Evolutionary conservation across 352 stramenopile genomes (phyloP), one percentile per base, ranked within the genome.

Genomic region (Blastocystis sp.): DNA sequence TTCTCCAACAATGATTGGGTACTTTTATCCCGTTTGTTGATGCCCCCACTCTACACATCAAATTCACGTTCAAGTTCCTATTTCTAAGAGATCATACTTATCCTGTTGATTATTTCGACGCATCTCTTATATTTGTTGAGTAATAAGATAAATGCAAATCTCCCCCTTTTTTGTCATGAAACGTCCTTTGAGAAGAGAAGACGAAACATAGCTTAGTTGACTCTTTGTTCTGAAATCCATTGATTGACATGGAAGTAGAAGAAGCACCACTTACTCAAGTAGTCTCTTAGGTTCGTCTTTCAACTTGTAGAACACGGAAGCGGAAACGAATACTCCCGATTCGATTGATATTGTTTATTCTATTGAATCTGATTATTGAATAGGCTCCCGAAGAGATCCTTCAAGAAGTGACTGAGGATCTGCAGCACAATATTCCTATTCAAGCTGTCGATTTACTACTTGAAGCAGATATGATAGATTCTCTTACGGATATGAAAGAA

Each of bases 361-460:
- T 3, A 21, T 46, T 19, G 21, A 16, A 52, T 66, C 14, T 4
- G 5, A 66, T 49, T 43, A 58, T 42, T 39, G 11, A 42, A 52
- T 83, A 83, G 71, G 71, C 57, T 67, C 29, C 51, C 11, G 51
- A 65, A 12, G 71, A 66, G 51, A 66, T 83, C 6, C 4, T 83
- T 11, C 32, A 66, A 21, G 71, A 83, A 66, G 71, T 83, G 21
- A 83, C 46, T 39, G 71, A 83, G 16, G 27, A 83, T 56, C 51
- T 83, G 71, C 71, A 83, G 21, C 71, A 83, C 71, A 83, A 83
- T 42, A 83, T 67, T 27, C 71, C 71, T 21, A 83, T 83, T 83
- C 71, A 83, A 42, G 71, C 71, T 51, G 71, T 83, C 71, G 71
- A 83, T 66, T n/a, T 83, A 11, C 71, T 83, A 19, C 51, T 83